These are phyloP conservation scores for Naematelia aurantialba DNA, from an alignment of 768 basidiomycete genomes.

Conservation along the genomic window DNA sequence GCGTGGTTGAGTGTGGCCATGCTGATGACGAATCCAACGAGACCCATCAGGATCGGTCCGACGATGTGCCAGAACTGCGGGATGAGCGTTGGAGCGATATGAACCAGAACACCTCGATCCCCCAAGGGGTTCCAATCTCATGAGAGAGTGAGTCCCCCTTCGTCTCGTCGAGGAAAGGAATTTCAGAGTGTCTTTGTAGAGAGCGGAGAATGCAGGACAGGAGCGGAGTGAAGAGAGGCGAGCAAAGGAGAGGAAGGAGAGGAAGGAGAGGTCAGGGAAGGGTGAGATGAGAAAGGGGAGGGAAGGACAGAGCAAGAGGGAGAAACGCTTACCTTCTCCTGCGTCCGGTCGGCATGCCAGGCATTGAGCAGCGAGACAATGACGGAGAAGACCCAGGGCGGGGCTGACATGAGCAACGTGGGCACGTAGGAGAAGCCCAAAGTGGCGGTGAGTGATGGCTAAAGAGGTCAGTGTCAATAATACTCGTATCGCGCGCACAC, in stretches of 20 bases:
- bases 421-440: constrained; percentile 59
- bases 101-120: no score
- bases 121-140: no score
- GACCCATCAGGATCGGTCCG: constrained; percentile 54
- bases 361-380: constrained; percentile 56
- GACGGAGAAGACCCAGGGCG: constrained; percentile 56
- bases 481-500: no score
- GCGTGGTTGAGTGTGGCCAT: constrained; percentile 50
- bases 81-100: no score
- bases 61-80: constrained; percentile 66
- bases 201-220: no score
- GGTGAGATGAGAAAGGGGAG: no score
- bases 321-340: constrained; percentile 56
- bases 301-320: not conserved
- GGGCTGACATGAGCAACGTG: constrained; percentile 71
- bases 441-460: constrained; percentile 61
- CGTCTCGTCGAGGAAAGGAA: no score
- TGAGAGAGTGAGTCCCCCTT: no score
- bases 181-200: no score
- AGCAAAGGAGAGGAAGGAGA: not conserved
- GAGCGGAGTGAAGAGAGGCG: not conserved
- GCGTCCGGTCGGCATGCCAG: constrained; percentile 64
- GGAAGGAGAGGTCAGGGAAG: not conserved
- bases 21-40: constrained; percentile 54
- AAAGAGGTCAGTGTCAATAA: not conserved